phyloP scores from a whole-genome alignment of 2,329 filamentous ascomycete genomes.

The Emmonsia crescens region DNA sequence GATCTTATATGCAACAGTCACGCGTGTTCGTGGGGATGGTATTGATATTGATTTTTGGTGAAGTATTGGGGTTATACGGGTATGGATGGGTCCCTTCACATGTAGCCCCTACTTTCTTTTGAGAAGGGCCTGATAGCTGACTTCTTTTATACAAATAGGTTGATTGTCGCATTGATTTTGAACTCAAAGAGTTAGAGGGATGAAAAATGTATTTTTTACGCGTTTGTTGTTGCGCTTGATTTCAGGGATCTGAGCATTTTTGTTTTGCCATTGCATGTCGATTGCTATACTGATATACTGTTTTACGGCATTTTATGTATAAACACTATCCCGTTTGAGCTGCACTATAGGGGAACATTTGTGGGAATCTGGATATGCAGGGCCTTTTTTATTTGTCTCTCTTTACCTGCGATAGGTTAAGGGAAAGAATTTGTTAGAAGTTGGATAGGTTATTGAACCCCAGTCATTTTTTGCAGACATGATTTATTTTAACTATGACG shows the following conservation, averaged over 20 bases:
- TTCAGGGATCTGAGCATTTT: not conserved
- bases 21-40: slow-evolving; percentile 98
- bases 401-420: not conserved
- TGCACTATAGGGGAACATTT: not conserved
- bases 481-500: too few relatives aligned
- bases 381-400: not conserved
- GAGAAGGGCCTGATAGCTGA: slow-evolving; percentile 6
- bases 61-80: slow-evolving; percentile 95
- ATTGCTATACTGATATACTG: not conserved
- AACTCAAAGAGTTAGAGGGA: slow-evolving; percentile 60
- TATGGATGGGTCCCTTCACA: slow-evolving; percentile 51
- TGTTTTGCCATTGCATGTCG: not conserved
- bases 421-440: not conserved
- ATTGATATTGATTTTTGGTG: slow-evolving; percentile 93
- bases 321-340: not conserved
- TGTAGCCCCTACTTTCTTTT: not conserved
- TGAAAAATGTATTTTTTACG: not conserved
- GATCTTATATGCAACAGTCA: slow-evolving; percentile 92
- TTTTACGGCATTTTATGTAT: not conserved
- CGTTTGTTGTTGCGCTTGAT: not conserved
- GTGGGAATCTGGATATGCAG: not conserved
- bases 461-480: not conserved
- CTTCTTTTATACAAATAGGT: slow-evolving; percentile 37
- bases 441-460: not conserved
- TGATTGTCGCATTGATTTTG: slow-evolving; percentile 83